phyloP scores from a whole-genome alignment of 73 alveolate genomes.

The Paramecium primaurelia region DNA sequence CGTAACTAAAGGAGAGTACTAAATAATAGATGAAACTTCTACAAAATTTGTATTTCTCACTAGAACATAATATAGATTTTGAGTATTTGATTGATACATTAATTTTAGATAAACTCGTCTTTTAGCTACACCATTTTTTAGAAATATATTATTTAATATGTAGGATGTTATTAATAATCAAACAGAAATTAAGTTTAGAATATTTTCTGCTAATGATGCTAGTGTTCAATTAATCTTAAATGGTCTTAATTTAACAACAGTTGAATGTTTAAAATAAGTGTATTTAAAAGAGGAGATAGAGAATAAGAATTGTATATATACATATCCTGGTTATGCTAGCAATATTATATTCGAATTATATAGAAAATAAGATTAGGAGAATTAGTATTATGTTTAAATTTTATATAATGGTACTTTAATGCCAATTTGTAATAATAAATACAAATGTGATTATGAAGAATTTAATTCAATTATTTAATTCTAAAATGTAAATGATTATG shows the following conservation, averaged over 20 bases:
- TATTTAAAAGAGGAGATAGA: not conserved
- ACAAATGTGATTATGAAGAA: not conserved
- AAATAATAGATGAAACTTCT: not conserved
- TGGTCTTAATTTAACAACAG: constrained; percentile 43
- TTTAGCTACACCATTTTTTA: not conserved
- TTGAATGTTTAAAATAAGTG: constrained; percentile 41
- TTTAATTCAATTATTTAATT: not conserved
- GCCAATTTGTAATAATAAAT: constrained; percentile 34
- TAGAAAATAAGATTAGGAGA: not conserved
- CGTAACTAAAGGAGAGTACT: not conserved
- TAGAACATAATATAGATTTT: not conserved
- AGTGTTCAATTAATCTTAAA: not conserved
- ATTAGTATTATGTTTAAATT: constrained; percentile 5
- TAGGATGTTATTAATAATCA: not conserved
- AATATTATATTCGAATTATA: constrained; percentile 51
- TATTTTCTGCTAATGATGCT: not conserved
- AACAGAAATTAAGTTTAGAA: not conserved
- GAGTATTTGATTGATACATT: not conserved
- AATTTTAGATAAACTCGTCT: not conserved
- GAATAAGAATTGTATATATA: constrained; percentile 16
- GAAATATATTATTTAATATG: not conserved
- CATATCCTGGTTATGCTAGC: constrained; percentile 55
- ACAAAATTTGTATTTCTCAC: not conserved
- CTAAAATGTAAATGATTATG: not conserved
- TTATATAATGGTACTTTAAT: constrained; percentile 48